Evolutionary conservation across 2,329 filamentous ascomycete species (phyloP), one percentile per base, ranked within the genome.

Genomic region (Paecilomyces variotii): DNA sequence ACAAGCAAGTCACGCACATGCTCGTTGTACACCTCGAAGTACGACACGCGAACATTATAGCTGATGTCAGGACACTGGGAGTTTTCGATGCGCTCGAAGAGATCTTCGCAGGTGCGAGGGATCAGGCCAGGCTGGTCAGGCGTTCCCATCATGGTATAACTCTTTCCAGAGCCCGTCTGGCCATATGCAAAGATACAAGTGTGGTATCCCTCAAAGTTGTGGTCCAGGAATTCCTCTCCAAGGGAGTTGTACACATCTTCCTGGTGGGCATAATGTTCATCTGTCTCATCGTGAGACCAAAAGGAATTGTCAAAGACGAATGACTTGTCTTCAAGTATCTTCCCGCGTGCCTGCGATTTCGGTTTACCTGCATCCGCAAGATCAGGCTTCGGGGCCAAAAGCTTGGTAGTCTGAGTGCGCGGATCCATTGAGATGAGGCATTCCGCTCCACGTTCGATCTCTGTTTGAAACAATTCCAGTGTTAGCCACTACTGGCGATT

Each of bases 1-100:
- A 91, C 88, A 53, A 99, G 84, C 35, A 99, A 80, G 71, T 99
- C 94, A 59, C 94, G 90, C 55, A 99, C 94, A 75, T 97, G 94
- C 77, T 99, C 94, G 76, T 99, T 99, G 83, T 99, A 99, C 61
- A 99, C 94, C 73, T 99, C 94, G 70, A 99, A 97, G 78, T 99
- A 99, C 2, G 92, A 97, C 28, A 97, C 94, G 62, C 94, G 89
- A 63, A 99, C 94, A 68, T 93, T 94, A 81, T 97, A 99, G 65
- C 90, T 96, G 72, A 96, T 91, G 74, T 94, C 95, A 57, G 91
- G 89, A 53, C 89, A 89, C 68, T 95, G 88, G 64, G 89, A 87
- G 51, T 86, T 84, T 64, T 93, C 88, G 71, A 99, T 97, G 57
- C 94, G 86, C 78, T 96, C 87, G 72, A 99, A 99, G 55, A 99